Evolutionary conservation across 2,329 filamentous ascomycete species (phyloP).

Genomic region (Colletotrichum spinosum): DNA sequence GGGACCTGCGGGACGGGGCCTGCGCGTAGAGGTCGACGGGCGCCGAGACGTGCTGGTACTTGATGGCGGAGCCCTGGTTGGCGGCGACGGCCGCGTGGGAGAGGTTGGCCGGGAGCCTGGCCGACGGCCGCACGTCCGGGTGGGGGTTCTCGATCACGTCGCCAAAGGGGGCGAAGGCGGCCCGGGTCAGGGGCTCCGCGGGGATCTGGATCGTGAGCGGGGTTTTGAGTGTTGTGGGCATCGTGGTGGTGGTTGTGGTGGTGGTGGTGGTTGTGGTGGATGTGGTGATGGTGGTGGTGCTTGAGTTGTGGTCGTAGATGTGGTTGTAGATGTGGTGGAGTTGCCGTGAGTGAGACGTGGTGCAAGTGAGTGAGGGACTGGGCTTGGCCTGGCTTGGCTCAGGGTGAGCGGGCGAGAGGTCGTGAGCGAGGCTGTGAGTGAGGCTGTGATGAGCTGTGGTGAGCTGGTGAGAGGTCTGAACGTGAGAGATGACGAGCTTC

Average conservation of each 20-base stretch:
- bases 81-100: conserved; percentile 64
- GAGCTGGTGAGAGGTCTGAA: conserved; percentile 6
- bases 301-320: neutral
- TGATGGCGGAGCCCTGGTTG: conserved; percentile 91
- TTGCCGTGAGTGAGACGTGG: neutral
- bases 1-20: conserved; percentile 68
- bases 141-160: conserved; percentile 83
- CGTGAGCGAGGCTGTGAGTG: neutral
- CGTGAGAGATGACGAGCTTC: conserved; percentile 15
- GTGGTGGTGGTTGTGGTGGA: neutral
- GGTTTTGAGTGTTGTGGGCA: conserved; percentile 23
- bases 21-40: conserved; percentile 78
- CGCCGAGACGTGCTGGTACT: conserved; percentile 84
- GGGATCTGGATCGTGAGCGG: conserved; percentile 55
- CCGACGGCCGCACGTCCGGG: conserved; percentile 64
- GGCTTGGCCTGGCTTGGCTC: neutral
- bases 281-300: neutral
- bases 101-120: conserved; percentile 53
- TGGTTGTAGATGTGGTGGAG: neutral
- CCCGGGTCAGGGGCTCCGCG: conserved; percentile 74
- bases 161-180: conserved; percentile 82
- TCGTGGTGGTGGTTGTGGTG: conserved; percentile 1
- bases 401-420: neutral
- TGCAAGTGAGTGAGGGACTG: neutral
- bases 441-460: conserved; percentile 11